Evolutionary conservation across 495 filamentous ascomycete genomes (phyloP), one percentile per base, ranked within the genome.

Genomic region (Hypoxylon lienhwacheense): DNA sequence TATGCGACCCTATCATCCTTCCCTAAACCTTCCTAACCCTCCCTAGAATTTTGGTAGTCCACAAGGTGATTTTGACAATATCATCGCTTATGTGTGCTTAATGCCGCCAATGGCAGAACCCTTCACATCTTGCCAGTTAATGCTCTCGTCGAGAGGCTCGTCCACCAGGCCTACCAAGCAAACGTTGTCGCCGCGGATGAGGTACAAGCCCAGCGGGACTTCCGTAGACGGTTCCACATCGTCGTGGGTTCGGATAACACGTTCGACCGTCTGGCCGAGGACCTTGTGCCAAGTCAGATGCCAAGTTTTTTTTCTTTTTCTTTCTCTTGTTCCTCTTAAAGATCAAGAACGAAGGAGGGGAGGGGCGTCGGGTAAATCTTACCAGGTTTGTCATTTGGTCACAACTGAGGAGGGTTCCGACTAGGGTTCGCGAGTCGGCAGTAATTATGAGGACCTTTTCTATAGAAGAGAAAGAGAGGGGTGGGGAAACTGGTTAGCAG

Each of bases 181-280:
- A 41, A 98, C 93, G 67, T 91, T 96, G 61, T 97, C 95, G 12
- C 93, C 93, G 53, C 95, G 84, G 44, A 98, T 87, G 34, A 98
- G 71, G 64, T 98, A 97, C 10, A 97, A 73, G 0, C 93, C 93
- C 65, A 96, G 85, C 19, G 85, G 81, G 21, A 91, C 84, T 67
- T 95, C 83, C 25, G 83, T 81, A 50, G 89, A 95, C 0, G 85
- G 81, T 54, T 95, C 90, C 29, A 80, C 78, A 60, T 95, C 90
- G 50, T 97, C 91, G 33, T 80, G 77, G 1, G 85, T 84, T 49
- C 87, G 84, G 55, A 98, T 96, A 31, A 96, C 85, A 49, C 93
- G 87, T 68, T 98, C 95, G 61, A 91, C 79, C 2, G 93, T 90
- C 47, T 89, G 73, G 20, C 82, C 77, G 7, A 98, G 84, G 16